Base-by-base conservation (phyloP, 2,329 filamentous ascomycete species). In the Arthrobotrys sinensis region DNA sequence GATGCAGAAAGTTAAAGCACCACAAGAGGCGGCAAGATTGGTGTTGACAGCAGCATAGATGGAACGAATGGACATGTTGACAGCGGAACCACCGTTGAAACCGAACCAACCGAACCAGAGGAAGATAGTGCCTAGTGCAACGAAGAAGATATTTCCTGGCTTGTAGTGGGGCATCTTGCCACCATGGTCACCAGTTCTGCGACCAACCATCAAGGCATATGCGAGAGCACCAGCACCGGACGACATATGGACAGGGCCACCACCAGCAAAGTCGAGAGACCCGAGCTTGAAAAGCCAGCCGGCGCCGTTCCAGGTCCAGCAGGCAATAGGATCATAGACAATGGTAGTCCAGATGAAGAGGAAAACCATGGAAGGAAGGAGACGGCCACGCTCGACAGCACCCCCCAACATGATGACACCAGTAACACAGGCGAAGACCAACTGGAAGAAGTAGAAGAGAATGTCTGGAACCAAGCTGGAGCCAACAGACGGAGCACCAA, bases 281-380 rank as follows among this genome's bases (percentile, higher is more conserved):
- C 88, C 87, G 1, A 91, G 86, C 21, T 90, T 88, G 83, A 85
- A 90, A 0, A 91, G 84, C 90, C 90, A 91, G 10, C 90, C 90
- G 65, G 87, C 88, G n/a, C 87, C 82, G 81, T 91, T 91, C 90
- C 90, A 91, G 3, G 89, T 90, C 89, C 89, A 91, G 88, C 93
- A 97, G 50, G 94, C 94, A 83, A 97, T 94, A 1, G 93, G 92
- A 82, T 97, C 93, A 85, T 97, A 97, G 83, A 97, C 91, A 76
- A 97, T 83, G 5, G 94, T 97, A 0, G 91, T 88, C 94, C 94
- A 97, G 84, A 80, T 80, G 76, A 80, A 80, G 12, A 79, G 57
- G 76, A 80, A 80, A 16, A 80, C 55, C 76, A 79, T 76, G 36
- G 65, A 71, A 8, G 79, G 79, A 10, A 80, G 52, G 0, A 80